A percentile compares a stretch with the other conserved stretches of the same genome.
Evolutionary conservation across 352 stramenopile genomes (phyloP).

Genomic region (Globisporangium megalacanthum): DNA sequence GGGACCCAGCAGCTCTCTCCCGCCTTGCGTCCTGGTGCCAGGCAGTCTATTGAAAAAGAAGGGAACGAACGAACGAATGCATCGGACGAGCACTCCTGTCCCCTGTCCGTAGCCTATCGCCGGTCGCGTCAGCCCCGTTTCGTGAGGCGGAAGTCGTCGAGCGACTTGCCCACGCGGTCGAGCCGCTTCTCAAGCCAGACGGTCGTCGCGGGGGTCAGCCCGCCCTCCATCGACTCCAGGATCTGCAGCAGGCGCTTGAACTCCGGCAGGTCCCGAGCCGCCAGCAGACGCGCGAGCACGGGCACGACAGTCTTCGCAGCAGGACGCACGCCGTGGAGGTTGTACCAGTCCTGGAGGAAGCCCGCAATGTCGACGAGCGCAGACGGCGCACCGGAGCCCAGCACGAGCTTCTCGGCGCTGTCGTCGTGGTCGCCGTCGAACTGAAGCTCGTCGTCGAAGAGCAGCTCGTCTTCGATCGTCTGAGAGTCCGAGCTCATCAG

Average conservation of each 20-base stretch:
- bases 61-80: too few species aligned
- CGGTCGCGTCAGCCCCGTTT: too few species aligned
- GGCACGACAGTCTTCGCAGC: conserved; percentile 72
- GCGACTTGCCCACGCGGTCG: conserved; percentile 34
- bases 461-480: conserved; percentile 45
- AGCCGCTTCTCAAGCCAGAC: conserved; percentile 77
- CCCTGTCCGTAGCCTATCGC: too few species aligned
- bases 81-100: too few species aligned
- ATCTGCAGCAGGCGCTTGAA: conserved; percentile 71
- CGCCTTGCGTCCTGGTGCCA: too few species aligned
- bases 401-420: conserved; percentile 15
- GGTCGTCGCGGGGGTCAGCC: conserved; percentile 51
- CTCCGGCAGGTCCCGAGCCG: conserved; percentile 45
- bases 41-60: conserved; percentile 1
- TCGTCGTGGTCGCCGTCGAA: conserved; percentile 36
- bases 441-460: conserved; percentile 24
- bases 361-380: conserved; percentile 51
- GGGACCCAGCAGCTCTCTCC: not conserved
- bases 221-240: conserved; percentile 67
- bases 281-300: conserved; percentile 52
- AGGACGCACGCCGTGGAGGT: conserved; percentile 62
- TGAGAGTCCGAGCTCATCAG: conserved; percentile 23
- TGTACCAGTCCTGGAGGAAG: conserved; percentile 87
- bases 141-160: conserved; percentile 52
- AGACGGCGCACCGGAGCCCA: conserved; percentile 36